Evolutionary conservation across 208 protist genomes (phyloP), one percentile per base, ranked within the genome.

Genomic region (Leishmania tarentolae): DNA sequence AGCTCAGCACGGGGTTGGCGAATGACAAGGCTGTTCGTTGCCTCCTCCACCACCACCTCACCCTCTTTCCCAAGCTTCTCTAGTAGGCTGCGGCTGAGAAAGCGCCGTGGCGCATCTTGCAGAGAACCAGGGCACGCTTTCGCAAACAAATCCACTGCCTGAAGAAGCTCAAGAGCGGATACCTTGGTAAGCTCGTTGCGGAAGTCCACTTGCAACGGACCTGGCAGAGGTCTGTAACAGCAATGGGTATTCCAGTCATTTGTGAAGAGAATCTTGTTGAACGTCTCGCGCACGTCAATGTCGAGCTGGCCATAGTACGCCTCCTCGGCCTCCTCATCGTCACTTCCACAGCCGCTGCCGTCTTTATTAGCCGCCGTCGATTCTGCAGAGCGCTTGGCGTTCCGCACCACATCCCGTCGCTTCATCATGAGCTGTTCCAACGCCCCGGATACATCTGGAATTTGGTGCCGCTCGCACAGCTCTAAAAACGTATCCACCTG

Each of bases 281-380:
- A 93, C 7, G 78, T 89, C 40, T 94, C 91, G 52, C 91, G 91
- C 75, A 96, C 93, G 76, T 96, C 93, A 40, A 96, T 87, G 79
- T 96, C 93, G 13, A 94, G 76, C 11, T 70, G 65, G 59, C 74
- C 65, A 78, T 91, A 87, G 81, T 94, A 96, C 42, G 71, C 85
- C 19, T 90, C 86, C 72, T 91, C 91, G 46, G 68, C 84, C 40
- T 44, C 66, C 5, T 17, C 69, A 7, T 42, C 68, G 35, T 7
- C 37, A 9, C 46, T 31, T 3, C 15, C 61, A 6, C 35, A 28
- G 37, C 56, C 79, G 11, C 57, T 24, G 72, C 31, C 65, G 15
- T 31, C 66, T 8, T 0, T 42, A 70, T 28, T 4, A 63, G 44
- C 61, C 13, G 71, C 47, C 50, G 71, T 31, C 19, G 71, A 46